Evolutionary conservation across 2,329 filamentous ascomycete species (phyloP), one percentile per base, ranked within the genome.

Genomic region (Didymella pinodella): DNA sequence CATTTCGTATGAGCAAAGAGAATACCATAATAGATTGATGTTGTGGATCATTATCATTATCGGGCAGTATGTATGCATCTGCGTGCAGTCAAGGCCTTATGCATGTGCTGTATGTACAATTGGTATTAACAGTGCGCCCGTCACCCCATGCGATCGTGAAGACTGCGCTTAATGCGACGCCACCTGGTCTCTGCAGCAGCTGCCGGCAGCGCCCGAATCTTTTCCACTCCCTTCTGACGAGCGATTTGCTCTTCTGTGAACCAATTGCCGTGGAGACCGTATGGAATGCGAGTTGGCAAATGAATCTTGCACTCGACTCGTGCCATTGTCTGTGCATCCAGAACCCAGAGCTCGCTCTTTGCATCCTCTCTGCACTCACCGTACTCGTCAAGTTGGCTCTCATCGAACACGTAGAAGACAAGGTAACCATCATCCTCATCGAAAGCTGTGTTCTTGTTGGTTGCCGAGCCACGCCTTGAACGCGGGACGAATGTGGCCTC

Each of bases 381-480:
- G 0, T 75, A 55, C 1, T 75, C 69, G n/a, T 86, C 80, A 0
- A 90, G 77, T 68, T 91, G 88, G 1, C 81, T 79, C 65, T 91
- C 89, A 62, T 91, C 86, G 61, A 91, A 91, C 1, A 88, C 87
- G 63, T 90, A 91, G 45, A 86, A 88, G 4, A 91, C 76, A 0
- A 91, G 77, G 75, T 83, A 91, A 0, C 89, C 89, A 62, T 88
- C 86, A 64, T 91, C 88, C 70, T 91, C 89, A 2, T 49, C 38
- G 10, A 57, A 48, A 16, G 46, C 54, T 1, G 41, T 58, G 7
- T 57, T 55, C 8, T 51, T 43, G 46, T 41, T 54, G 4, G 29
- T 32, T 40, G 44, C 43, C 12, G 31, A 56, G 25, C 47, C 41
- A 11, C 50, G 43, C 7, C 50, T 75, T 26, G 51, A 22, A 16